Percentiles rank a stretch among this genome's conserved stretches.
phyloP scores from a whole-genome alignment of 352 stramenopile genomes.

The Globisporangium orthogonon region DNA sequence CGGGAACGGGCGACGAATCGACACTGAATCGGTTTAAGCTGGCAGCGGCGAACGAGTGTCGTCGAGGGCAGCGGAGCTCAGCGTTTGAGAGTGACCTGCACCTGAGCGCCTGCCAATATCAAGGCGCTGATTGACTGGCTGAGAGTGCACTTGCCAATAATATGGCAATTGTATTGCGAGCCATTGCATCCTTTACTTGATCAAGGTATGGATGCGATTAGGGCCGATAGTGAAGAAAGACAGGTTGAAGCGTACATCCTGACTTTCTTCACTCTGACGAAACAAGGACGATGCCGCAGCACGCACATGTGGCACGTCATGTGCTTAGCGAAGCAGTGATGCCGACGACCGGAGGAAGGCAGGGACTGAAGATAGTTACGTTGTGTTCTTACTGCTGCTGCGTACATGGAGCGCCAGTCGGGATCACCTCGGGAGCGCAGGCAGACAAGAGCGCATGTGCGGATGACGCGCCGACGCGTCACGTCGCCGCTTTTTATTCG shows the following conservation, averaged over 20 bases:
- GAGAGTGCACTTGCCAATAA: neutral
- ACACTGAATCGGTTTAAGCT: conserved; percentile 88
- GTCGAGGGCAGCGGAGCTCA: conserved; percentile 52
- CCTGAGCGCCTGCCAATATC: neutral
- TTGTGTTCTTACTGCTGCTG: neutral
- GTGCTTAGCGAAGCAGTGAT: too few species aligned
- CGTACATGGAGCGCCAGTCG: neutral
- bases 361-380: neutral
- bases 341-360: too few species aligned
- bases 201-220: neutral
- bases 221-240: neutral
- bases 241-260: neutral
- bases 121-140: neutral
- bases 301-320: neutral
- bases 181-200: neutral
- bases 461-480: neutral
- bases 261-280: neutral
- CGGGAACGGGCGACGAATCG: conserved; percentile 5
- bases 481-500: neutral
- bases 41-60: conserved; percentile 1
- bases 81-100: conserved; percentile 31
- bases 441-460: too few species aligned
- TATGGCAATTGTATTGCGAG: neutral
- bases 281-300: neutral
- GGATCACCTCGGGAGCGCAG: neutral